Percentiles rank a stretch among this genome's conserved stretches.
phyloP scores from a whole-genome alignment of 139 green algal species.

The Gonium pectorale region DNA sequence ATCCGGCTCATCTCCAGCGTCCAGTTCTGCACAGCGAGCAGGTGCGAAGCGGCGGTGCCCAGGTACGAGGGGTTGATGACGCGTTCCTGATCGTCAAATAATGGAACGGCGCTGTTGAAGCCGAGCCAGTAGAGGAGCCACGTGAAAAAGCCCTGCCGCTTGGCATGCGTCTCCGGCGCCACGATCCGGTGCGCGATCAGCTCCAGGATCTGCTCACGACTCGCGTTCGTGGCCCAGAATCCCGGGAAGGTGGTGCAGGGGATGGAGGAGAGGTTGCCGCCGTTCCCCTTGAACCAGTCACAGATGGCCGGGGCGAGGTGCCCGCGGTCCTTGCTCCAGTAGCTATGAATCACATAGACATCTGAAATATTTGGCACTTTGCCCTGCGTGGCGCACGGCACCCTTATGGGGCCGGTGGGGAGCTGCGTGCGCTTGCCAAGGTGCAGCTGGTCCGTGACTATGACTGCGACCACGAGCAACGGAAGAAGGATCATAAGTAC shows the following conservation, averaged over 20 bases:
- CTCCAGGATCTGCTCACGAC: neutral
- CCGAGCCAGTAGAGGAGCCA: constrained; percentile 1
- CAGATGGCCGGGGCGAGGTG: neutral
- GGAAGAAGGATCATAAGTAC: neutral
- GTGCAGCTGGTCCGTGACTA: neutral
- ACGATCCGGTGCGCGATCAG: constrained; percentile 16
- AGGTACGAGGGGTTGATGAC: neutral
- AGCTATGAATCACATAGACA: constrained; percentile 27
- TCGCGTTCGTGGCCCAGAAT: neutral
- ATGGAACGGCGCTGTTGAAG: neutral
- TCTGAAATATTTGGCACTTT: neutral
- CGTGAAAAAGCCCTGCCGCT: neutral
- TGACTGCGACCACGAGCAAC: neutral
- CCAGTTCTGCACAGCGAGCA: constrained; percentile 22
- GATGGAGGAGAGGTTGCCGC: neutral
- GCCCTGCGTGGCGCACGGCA: neutral
- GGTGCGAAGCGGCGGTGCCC: constrained; percentile 12
- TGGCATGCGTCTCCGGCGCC: constrained; percentile 24
- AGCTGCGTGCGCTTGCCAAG: neutral
- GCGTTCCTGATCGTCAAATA: neutral
- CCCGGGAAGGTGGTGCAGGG: constrained; percentile 2
- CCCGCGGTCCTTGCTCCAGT: constrained; percentile 4
- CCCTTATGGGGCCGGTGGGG: neutral
- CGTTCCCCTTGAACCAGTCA: neutral
- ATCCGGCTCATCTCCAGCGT: neutral